Evolutionary conservation across 352 stramenopile genomes (phyloP).

Genomic region (Pythium oligandrum): DNA sequence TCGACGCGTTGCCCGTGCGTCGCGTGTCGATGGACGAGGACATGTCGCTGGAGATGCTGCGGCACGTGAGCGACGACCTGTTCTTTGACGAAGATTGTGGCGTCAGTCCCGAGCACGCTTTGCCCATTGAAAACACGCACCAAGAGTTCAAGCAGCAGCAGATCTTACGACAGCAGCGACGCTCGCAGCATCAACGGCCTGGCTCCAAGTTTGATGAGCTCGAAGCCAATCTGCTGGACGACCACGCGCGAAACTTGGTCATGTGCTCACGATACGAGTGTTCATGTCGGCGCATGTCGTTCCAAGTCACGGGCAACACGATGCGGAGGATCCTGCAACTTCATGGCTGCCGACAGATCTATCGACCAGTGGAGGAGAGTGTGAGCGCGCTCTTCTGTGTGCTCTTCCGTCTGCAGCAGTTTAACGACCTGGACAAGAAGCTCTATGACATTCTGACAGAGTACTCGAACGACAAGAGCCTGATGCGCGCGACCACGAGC

Average conservation of each 20-base stretch:
- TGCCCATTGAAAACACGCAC: constrained; percentile 1
- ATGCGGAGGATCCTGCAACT: constrained; percentile 63
- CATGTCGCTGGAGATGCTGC: too few relatives aligned
- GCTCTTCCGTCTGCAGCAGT: constrained; percentile 55
- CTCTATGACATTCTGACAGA: constrained; percentile 53
- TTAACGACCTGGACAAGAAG: constrained; percentile 67
- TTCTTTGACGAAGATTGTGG: too few relatives aligned
- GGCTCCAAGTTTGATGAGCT: constrained; percentile 42
- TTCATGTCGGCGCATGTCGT: constrained; percentile 62
- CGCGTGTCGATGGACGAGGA: too few relatives aligned
- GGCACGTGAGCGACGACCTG: too few relatives aligned
- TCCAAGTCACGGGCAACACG: constrained; percentile 44
- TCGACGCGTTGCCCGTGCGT: constrained; percentile 27
- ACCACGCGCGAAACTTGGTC: constrained; percentile 54
- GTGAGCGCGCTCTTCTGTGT: constrained; percentile 63
- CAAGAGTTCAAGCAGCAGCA: constrained; percentile 25
- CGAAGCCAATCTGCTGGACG: constrained; percentile 65
- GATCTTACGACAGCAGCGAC: constrained; percentile 3
- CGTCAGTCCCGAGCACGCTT: background rate
- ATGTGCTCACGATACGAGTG: constrained; percentile 71
- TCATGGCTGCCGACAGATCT: constrained; percentile 38
- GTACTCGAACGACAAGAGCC: constrained; percentile 9
- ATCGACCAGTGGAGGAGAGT: constrained; percentile 30
- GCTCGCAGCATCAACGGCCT: constrained; percentile 6
- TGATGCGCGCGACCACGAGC: constrained; percentile 6